Evolutionary conservation across 768 basidiomycete species (phyloP).

Genomic region (Panaeolus cyanescens): DNA sequence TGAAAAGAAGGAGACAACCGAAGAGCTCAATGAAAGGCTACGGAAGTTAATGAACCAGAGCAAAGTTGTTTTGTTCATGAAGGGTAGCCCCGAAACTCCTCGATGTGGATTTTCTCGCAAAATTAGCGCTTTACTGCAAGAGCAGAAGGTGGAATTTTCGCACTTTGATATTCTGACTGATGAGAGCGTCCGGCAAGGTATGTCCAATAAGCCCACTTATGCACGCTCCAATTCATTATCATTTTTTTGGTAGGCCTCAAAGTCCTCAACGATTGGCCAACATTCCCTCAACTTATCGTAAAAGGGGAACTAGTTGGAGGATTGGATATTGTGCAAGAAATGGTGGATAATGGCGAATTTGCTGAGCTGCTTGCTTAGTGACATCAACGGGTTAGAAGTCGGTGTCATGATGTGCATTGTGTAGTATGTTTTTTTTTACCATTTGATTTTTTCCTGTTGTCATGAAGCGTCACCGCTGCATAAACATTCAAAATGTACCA

Average conservation of each 20-base stretch:
- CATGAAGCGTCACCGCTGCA: neutral
- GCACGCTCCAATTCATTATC: neutral
- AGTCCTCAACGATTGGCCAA: conserved; percentile 88
- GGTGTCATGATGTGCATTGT: neutral
- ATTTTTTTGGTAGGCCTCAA: conserved; percentile 52
- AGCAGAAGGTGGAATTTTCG: conserved; percentile 64
- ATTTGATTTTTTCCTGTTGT: neutral
- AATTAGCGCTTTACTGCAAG: conserved; percentile 67
- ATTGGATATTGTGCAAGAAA: conserved; percentile 88
- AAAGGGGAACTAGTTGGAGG: conserved; percentile 96
- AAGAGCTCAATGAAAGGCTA: conserved; percentile 69
- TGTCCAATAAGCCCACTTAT: conserved; percentile 16
- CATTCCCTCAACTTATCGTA: conserved; percentile 83
- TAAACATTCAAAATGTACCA: neutral
- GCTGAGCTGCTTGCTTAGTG: conserved; percentile 39
- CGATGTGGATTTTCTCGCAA: conserved; percentile 86
- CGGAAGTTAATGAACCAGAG: conserved; percentile 74
- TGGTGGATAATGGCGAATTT: conserved; percentile 82
- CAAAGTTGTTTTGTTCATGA: conserved; percentile 88
- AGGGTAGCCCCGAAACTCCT: conserved; percentile 75
- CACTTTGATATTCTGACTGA: conserved; percentile 86
- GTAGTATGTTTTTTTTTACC: neutral
- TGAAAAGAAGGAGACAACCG: conserved; percentile 51
- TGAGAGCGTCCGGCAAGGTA: conserved; percentile 80
- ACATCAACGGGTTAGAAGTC: neutral